Base-by-base conservation (phyloP, 148 eudicot genomes). In the Rhododendron vialii region DNA sequence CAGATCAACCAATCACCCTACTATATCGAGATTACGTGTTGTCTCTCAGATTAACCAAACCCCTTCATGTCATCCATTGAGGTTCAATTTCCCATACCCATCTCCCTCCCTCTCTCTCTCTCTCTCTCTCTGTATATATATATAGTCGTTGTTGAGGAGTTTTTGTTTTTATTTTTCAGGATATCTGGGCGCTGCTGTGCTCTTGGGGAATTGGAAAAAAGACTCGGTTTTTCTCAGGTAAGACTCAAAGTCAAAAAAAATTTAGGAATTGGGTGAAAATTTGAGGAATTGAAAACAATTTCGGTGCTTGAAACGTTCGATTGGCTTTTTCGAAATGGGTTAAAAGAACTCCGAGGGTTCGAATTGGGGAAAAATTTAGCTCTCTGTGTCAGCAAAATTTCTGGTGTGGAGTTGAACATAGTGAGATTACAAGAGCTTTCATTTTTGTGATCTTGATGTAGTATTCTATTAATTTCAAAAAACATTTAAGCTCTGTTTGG, bases 41-140 rank as follows among this genome's bases (percentile, higher is more conserved):
- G 28, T 35, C 65, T 17, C 35, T 33, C 45, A n/a, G 33, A 48
- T 30, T 24, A 65, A 41, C 22, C 35, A 73, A 5, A 15, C 22
- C 50, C 4, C 22, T 35, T 83, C 89, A 90, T 88, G 93, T 88
- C 87, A 75, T 85, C 89, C 51, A 8, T 89, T 30, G 89, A 90
- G 92, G 93, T 92, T 67, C 83, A 30, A 47, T 87, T 83, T 55
- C 59, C 41, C 3, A n/a, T 85, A 9, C 30, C 41, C 13, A 9
- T 69, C 35, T 17, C 36, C 20, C 57, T 0, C 36, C 24, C 13
- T 9, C 10, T 33, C 28, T 4, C 82, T 11, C 10, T 43, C 76
- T 80, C 41, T 2, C 26, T 18, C 38, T 53, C 4, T 33, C 18
- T 73, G 3, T 67, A 1, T 36, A 22, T 71, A 3, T 41, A 30